A percentile compares a stretch with the other conserved stretches of the same genome.
Conservation (phyloP, 2,329 filamentous ascomycete genomes). For the Cladophialophora chaetospira region DNA sequence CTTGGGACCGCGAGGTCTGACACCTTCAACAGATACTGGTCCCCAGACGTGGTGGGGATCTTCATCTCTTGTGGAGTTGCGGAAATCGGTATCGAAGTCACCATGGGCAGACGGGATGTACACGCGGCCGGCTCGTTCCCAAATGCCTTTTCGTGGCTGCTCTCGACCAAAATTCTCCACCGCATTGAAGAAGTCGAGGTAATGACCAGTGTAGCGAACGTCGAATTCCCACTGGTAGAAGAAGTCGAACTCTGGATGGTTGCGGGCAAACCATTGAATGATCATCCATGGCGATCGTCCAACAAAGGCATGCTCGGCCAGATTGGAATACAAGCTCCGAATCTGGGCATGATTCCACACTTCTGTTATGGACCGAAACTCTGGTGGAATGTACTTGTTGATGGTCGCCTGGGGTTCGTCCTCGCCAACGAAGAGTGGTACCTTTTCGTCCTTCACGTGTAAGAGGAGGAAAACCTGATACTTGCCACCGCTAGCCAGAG, state of each 20-base stretch:
- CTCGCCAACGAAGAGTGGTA: slow-evolving; percentile 71
- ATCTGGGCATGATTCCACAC: slow-evolving; percentile 62
- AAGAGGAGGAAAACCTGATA: slow-evolving; percentile 82
- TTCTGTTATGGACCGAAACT: slow-evolving; percentile 70
- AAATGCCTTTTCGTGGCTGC: slow-evolving; percentile 60
- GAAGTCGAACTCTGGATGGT: slow-evolving; percentile 77
- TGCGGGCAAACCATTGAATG: slow-evolving; percentile 73
- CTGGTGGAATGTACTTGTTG: slow-evolving; percentile 63
- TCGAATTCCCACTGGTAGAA: slow-evolving; percentile 91
- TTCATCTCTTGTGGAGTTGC: slow-evolving; percentile 27
- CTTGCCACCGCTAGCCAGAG: slow-evolving; percentile 77
- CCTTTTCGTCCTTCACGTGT: slow-evolving; percentile 74
- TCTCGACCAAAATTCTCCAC: slow-evolving; percentile 57
- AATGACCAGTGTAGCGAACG: slow-evolving; percentile 74
- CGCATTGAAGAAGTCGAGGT: slow-evolving; percentile 75
- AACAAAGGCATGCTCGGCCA: slow-evolving; percentile 35
- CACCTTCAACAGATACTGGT: slow-evolving; percentile 59
- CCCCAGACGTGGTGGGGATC: slow-evolving; percentile 61
- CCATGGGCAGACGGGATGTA: slow-evolving; percentile 58
- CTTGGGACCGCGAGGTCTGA: slow-evolving; percentile 62
- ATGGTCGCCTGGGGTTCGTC: slow-evolving; percentile 62
- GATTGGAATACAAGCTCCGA: slow-evolving; percentile 33
- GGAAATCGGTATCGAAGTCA: slow-evolving; percentile 43
- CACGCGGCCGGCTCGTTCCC: slow-evolving; percentile 60
- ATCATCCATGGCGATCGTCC: slow-evolving; percentile 63